These are phyloP conservation scores for Primulina huaijiensis DNA, from an alignment of 257 asterid species.

Conservation along the genomic window DNA sequence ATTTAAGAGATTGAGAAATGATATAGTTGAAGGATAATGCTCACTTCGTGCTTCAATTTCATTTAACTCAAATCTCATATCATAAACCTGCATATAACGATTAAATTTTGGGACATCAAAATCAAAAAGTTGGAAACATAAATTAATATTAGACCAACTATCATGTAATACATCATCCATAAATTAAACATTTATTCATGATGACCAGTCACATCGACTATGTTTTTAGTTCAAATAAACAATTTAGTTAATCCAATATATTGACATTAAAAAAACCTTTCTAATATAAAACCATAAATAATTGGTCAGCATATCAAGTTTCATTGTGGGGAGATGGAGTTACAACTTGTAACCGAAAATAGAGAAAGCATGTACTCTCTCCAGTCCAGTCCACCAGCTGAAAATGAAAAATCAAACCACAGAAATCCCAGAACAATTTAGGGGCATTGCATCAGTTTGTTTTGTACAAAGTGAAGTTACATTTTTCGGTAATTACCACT, in stretches of 20 bases:
- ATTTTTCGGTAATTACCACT: slow-evolving; percentile 5
- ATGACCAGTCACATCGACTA: too few species aligned
- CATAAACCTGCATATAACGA: slow-evolving; percentile 70
- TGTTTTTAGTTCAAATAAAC: too few species aligned
- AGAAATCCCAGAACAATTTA: neutral
- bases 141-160: too few species aligned
- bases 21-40: slow-evolving; percentile 93
- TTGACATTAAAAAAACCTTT: too few species aligned
- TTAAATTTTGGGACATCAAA: neutral
- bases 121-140: neutral
- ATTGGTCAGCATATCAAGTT: too few species aligned
- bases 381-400: neutral
- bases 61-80: slow-evolving; percentile 91
- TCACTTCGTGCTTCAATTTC: slow-evolving; percentile 98
- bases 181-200: too few species aligned
- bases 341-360: neutral
- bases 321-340: too few species aligned
- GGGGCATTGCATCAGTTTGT: neutral
- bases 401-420: slow-evolving; percentile 5
- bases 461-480: neutral
- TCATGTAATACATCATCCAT: too few species aligned
- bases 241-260: too few species aligned
- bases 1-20: slow-evolving; percentile 77
- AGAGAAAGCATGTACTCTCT: slow-evolving; percentile 9
- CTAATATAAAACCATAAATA: too few species aligned